Conservation (phyloP, 257 asterid genomes). For the Solanum etuberosum region DNA sequence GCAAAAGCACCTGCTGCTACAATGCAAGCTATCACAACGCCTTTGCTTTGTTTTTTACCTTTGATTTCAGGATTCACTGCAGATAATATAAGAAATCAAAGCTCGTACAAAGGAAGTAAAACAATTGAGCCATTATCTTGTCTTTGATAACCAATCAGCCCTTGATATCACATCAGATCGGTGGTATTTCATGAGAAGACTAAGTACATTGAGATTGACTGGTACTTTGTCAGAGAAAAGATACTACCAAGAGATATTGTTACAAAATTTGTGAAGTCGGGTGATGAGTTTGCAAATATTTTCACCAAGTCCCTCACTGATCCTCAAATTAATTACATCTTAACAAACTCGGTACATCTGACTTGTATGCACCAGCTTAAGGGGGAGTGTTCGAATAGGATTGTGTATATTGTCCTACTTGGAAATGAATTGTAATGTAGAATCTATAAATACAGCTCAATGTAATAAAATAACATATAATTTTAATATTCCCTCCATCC, state of each 20-base stretch:
- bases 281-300: not conserved
- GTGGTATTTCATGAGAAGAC: not conserved
- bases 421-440: not conserved
- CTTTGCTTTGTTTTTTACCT: slow-evolving; percentile 10
- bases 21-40: slow-evolving; percentile 12
- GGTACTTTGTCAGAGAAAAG: not conserved
- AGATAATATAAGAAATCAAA: not conserved
- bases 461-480: not conserved
- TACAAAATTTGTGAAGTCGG: not conserved
- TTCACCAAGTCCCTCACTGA: not conserved
- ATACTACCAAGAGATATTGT: not conserved
- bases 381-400: not conserved
- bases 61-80: slow-evolving; percentile 17
- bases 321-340: not conserved
- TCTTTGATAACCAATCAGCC: not conserved
- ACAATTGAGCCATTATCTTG: not conserved
- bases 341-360: not conserved
- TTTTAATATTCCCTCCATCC: not conserved
- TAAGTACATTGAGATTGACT: not conserved
- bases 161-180: not conserved
- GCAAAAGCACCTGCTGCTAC: slow-evolving; percentile 15
- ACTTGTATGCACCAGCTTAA: not conserved
- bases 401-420: not conserved
- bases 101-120: not conserved
- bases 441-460: not conserved